Evolutionary conservation across 352 stramenopile genomes (phyloP).

Genomic region (Pythium aristosporum): DNA sequence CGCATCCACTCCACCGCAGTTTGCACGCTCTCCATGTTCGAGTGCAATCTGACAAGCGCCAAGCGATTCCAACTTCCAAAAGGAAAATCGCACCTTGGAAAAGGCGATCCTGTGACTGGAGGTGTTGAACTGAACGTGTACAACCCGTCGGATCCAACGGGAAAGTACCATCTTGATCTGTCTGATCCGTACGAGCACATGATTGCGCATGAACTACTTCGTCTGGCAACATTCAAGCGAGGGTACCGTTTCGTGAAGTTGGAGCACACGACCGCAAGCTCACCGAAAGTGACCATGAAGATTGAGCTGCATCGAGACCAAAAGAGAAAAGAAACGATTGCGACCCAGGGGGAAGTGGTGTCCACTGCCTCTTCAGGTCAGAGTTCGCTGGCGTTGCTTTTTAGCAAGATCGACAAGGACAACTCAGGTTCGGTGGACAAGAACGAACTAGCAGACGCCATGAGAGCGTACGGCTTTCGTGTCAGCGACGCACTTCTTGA

Average conservation of each 20-base stretch:
- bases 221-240: constrained; percentile 50
- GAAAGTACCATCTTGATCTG: constrained; percentile 60
- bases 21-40: constrained; percentile 52
- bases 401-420: constrained; percentile 50
- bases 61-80: constrained; percentile 1
- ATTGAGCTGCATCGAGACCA: constrained; percentile 30
- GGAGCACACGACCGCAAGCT: constrained; percentile 35
- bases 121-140: constrained; percentile 41
- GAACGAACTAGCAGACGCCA: constrained; percentile 33
- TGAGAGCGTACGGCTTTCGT: constrained; percentile 36
- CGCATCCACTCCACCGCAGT: constrained; percentile 24
- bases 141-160: constrained; percentile 52
- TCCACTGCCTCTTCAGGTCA: neutral
- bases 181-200: constrained; percentile 73
- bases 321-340: constrained; percentile 2
- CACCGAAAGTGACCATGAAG: constrained; percentile 22
- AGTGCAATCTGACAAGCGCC: constrained; percentile 43
- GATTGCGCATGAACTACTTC: constrained; percentile 67
- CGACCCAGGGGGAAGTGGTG: neutral
- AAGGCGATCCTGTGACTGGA: neutral
- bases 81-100: neutral
- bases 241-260: constrained; percentile 55
- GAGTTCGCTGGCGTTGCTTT: constrained; percentile 35
- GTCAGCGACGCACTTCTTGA: constrained; percentile 37
- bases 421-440: constrained; percentile 46